These are phyloP conservation scores for Haematococcus lacustris DNA, from an alignment of 139 green algal species.

Conservation along the genomic window DNA sequence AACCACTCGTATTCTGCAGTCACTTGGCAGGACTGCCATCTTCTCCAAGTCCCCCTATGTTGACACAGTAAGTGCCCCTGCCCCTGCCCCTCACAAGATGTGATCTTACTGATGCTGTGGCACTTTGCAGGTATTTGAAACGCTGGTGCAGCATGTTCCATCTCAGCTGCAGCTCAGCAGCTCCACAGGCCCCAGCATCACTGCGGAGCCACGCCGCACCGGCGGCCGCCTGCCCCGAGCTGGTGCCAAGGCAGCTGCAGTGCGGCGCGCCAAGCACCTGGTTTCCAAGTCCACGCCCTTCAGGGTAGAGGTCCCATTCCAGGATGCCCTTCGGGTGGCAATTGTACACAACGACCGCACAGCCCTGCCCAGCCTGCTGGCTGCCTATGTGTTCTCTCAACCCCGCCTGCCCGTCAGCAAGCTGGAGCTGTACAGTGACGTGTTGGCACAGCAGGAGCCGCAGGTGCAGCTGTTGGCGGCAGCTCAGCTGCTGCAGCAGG, in stretches of 20 bases:
- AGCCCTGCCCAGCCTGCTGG: slow-evolving; percentile 19
- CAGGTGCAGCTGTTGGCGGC: slow-evolving; percentile 16
- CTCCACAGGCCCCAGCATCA: background rate
- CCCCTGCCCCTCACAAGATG: too few species aligned
- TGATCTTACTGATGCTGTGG: too few species aligned
- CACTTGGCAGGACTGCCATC: slow-evolving; percentile 23
- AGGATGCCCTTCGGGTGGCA: slow-evolving; percentile 28
- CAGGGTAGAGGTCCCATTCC: slow-evolving; percentile 27
- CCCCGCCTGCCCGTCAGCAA: background rate
- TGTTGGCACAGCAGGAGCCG: slow-evolving; percentile 4
- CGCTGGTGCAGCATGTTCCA: slow-evolving; percentile 14
- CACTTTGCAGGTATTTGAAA: slow-evolving; percentile 31
- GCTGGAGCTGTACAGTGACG: slow-evolving; percentile 18
- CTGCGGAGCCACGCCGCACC: slow-evolving; percentile 4
- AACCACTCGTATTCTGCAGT: slow-evolving; percentile 19
- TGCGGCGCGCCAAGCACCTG: slow-evolving; percentile 22
- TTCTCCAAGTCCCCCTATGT: slow-evolving; percentile 31
- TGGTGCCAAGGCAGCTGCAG: slow-evolving; percentile 26
- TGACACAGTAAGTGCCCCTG: too few species aligned
- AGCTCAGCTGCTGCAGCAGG: slow-evolving; percentile 24
- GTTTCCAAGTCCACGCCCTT: slow-evolving; percentile 10
- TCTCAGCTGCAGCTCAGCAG: background rate
- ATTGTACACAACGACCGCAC: slow-evolving; percentile 14
- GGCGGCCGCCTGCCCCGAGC: slow-evolving; percentile 14
- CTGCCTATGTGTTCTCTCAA: slow-evolving; percentile 25